Conservation (phyloP, 164 flowering plant species). For the Taxillus chinensis region DNA sequence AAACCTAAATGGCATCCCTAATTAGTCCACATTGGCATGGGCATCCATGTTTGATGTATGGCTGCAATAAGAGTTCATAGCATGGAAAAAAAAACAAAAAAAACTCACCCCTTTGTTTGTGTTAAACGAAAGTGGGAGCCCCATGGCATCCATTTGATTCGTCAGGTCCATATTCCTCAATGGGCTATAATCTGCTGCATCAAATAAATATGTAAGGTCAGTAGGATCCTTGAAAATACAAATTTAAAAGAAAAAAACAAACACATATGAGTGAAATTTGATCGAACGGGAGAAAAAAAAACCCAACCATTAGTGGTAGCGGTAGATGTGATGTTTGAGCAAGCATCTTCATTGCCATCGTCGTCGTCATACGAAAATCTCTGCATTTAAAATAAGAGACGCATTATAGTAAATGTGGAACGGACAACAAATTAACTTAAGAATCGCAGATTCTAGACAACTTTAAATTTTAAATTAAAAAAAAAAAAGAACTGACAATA, state of each 20-base stretch:
- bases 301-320: not conserved
- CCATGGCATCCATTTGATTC: constrained; percentile 53
- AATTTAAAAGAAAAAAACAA: not conserved
- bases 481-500: constrained; percentile 6
- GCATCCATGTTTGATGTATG: no score
- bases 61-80: no score
- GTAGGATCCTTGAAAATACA: not conserved
- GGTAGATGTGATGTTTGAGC: constrained; percentile 3
- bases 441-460: no score
- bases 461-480: no score
- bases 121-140: constrained; percentile 71
- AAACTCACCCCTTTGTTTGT: constrained; percentile 53
- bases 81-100: no score
- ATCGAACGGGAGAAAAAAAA: no score
- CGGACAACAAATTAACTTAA: no score
- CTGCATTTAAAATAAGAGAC: constrained; percentile 5
- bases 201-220: not conserved
- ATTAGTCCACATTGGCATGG: no score
- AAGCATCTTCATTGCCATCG: constrained; percentile 1
- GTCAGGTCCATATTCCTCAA: constrained; percentile 43
- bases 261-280: not conserved
- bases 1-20: no score
- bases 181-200: constrained; percentile 19
- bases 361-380: constrained; percentile 5
- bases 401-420: no score